Conservation (phyloP, 441 rosid genomes). For the Rhodomyrtus psidioides region DNA sequence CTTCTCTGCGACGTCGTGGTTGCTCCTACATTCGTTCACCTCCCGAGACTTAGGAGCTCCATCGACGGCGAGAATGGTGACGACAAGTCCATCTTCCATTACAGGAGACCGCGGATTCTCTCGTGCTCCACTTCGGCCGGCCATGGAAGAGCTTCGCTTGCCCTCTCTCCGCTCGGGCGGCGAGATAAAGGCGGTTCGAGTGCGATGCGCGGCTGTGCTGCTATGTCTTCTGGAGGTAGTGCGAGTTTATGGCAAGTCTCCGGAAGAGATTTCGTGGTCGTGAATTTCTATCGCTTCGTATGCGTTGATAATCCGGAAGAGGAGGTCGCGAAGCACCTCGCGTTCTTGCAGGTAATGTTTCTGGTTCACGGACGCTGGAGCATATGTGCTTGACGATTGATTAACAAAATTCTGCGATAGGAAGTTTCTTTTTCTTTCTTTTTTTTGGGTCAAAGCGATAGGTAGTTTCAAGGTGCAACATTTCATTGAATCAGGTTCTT, state of each 20-base stretch:
- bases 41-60: background rate
- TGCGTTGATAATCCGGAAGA: conserved; percentile 35
- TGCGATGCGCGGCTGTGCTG: background rate
- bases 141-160: background rate
- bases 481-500: background rate
- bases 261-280: conserved; percentile 49
- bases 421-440: too few species aligned
- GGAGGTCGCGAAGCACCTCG: conserved; percentile 62
- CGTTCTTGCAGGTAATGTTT: conserved; percentile 47
- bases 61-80: background rate
- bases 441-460: too few species aligned
- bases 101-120: background rate
- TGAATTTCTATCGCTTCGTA: conserved; percentile 69
- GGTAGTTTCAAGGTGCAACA: background rate
- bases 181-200: background rate
- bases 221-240: background rate
- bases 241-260: background rate
- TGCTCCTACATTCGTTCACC: background rate
- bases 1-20: background rate
- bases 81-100: background rate
- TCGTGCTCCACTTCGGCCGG: background rate
- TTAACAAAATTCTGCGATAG: background rate
- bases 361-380: background rate
- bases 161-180: background rate
- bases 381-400: background rate